phyloP scores from a whole-genome alignment of 768 basidiomycete species.

The Hygrocybe punicea region DNA sequence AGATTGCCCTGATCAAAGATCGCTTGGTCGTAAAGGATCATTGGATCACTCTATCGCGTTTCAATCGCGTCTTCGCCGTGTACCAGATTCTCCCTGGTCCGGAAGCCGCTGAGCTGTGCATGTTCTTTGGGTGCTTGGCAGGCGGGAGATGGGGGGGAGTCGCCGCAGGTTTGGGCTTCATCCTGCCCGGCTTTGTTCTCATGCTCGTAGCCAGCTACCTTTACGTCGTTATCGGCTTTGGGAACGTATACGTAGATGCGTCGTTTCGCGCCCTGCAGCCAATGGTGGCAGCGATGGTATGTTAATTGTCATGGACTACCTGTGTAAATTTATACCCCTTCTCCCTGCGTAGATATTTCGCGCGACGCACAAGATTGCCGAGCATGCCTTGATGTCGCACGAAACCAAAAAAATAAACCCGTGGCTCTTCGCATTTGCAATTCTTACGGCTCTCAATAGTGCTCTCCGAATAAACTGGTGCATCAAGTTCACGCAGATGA shows the following conservation, averaged over 20 bases:
- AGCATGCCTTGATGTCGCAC: conserved; percentile 2
- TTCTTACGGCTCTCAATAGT: conserved; percentile 3
- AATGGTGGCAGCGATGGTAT: neutral
- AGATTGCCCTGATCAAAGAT: conserved; percentile 6
- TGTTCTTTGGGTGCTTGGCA: conserved; percentile 6
- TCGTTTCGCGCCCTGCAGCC: conserved; percentile 5
- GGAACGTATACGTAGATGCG: neutral
- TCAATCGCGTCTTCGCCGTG: conserved; percentile 5
- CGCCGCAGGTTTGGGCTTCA: conserved; percentile 2
- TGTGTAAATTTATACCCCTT: neutral
- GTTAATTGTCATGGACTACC: neutral
- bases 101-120: conserved; percentile 5
- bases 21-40: neutral
- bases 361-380: conserved; percentile 4
- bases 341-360: neutral
- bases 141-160: neutral
- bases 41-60: conserved; percentile 1
- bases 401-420: neutral
- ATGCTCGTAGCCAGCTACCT: conserved; percentile 5
- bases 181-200: conserved; percentile 3
- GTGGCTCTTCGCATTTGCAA: neutral
- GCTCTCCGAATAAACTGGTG: conserved; percentile 4
- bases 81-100: conserved; percentile 6
- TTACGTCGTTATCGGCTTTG: neutral
- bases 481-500: neutral